These are phyloP conservation scores for Macroventuria anomochaeta DNA, from an alignment of 2,329 filamentous ascomycete genomes.

Conservation along the genomic window DNA sequence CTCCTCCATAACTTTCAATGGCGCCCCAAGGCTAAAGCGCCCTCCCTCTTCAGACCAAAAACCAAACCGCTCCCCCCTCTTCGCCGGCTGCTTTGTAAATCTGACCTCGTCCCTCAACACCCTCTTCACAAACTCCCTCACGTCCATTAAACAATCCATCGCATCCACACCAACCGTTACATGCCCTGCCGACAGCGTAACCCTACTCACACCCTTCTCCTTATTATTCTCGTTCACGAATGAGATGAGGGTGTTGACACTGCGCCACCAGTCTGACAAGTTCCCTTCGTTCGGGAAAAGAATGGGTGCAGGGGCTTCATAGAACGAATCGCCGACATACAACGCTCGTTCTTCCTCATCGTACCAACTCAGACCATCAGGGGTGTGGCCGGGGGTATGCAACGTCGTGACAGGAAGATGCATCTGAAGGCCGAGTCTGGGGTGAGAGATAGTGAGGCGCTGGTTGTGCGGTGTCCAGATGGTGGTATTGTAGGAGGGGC, in stretches of 20 bases:
- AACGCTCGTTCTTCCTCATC: conserved; percentile 14
- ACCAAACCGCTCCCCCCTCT: conserved; percentile 12
- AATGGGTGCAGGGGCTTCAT: conserved; percentile 13
- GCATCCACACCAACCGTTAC: conserved; percentile 15
- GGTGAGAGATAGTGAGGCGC: neutral
- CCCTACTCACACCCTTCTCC: neutral
- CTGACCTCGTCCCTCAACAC: conserved; percentile 16
- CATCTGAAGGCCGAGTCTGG: neutral
- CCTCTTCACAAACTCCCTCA: conserved; percentile 14
- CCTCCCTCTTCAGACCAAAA: conserved; percentile 2
- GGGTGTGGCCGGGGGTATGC: conserved; percentile 22
- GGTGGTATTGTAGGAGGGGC: neutral
- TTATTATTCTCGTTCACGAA: conserved; percentile 5
- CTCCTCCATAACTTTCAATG: conserved; percentile 8
- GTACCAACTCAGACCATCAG: conserved; percentile 20
- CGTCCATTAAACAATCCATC: conserved; percentile 2
- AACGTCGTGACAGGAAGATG: conserved; percentile 10
- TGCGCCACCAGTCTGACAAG: conserved; percentile 18
- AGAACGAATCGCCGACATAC: conserved; percentile 19
- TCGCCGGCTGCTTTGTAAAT: conserved; percentile 4
- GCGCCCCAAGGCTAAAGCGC: conserved; percentile 9
- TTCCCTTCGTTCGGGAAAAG: conserved; percentile 20
- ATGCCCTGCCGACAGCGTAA: conserved; percentile 16
- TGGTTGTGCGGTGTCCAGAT: conserved; percentile 2
- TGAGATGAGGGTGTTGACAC: conserved; percentile 2